phyloP scores from a whole-genome alignment of 148 eudicot genomes.

The Rhododendron simsii region DNA sequence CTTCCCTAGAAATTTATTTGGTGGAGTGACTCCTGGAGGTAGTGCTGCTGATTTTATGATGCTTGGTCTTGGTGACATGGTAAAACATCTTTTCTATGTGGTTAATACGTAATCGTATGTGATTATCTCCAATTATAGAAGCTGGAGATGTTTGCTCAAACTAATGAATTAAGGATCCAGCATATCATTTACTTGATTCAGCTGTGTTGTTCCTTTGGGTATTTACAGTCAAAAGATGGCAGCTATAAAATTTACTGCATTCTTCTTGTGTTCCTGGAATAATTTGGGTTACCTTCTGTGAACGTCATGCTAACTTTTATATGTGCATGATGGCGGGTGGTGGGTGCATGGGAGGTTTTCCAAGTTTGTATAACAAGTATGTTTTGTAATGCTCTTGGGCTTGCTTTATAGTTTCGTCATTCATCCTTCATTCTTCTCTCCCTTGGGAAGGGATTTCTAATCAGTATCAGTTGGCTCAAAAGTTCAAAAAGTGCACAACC shows the following conservation, averaged over 20 bases:
- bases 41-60: constrained; percentile 73
- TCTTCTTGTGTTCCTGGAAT: not conserved
- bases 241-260: not conserved
- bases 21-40: constrained; percentile 59
- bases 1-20: constrained; percentile 82
- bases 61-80: constrained; percentile 99
- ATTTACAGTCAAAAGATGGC: not conserved
- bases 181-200: not conserved
- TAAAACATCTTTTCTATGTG: constrained; percentile 27
- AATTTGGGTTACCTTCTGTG: not conserved
- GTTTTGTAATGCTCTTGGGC: not conserved
- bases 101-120: not conserved
- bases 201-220: not conserved
- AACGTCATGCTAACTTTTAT: not conserved
- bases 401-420: not conserved
- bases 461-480: not conserved
- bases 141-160: not conserved
- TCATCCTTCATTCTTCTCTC: not conserved
- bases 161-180: not conserved
- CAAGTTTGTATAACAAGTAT: not conserved
- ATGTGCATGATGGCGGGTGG: not conserved
- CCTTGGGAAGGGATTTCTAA: not conserved
- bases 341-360: not conserved
- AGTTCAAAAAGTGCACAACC: not conserved
- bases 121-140: not conserved